Percentiles rank a stretch among this genome's conserved stretches.
Evolutionary conservation across 768 basidiomycete species (phyloP).

Genomic region (Tephrocybe sp.): DNA sequence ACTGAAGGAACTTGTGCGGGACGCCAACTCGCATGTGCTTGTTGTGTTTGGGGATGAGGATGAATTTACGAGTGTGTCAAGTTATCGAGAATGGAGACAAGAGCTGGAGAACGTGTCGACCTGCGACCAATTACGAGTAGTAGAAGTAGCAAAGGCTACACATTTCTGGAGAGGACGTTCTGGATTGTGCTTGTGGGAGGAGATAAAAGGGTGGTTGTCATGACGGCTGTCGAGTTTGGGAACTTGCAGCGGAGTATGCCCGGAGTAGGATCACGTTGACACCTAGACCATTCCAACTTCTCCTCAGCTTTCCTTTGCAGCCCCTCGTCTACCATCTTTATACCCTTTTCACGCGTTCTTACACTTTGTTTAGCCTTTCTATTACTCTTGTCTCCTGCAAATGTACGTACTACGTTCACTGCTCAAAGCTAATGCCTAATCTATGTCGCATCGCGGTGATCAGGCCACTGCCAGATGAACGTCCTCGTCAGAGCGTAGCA

Average conservation of each 20-base stretch:
- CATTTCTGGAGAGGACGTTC: constrained; percentile 64
- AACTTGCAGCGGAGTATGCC: constrained; percentile 7
- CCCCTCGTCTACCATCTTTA: constrained; percentile 6
- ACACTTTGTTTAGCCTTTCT: constrained; percentile 8
- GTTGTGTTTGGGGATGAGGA: constrained; percentile 67
- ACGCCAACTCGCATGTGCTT: constrained; percentile 50
- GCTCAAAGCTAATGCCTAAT: constrained; percentile 3
- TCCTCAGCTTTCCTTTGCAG: constrained; percentile 17
- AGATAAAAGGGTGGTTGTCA: constrained; percentile 34
- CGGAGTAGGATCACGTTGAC: constrained; percentile 6
- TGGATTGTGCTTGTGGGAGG: constrained; percentile 24
- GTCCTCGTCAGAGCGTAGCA: constrained; percentile 82
- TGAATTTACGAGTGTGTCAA: constrained; percentile 59
- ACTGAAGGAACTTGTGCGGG: constrained; percentile 46
- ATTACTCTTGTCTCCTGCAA: constrained; percentile 16
- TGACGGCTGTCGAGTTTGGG: constrained; percentile 19
- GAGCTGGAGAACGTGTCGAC: constrained; percentile 29
- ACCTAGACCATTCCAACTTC: constrained; percentile 13
- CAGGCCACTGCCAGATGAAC: constrained; percentile 87
- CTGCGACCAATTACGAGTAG: constrained; percentile 25
- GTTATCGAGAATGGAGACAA: constrained; percentile 56
- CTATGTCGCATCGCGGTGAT: constrained; percentile 7
- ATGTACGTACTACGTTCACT: constrained; percentile 29
- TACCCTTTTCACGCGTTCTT: constrained; percentile 9
- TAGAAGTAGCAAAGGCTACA: constrained; percentile 45